Evolutionary conservation across 768 basidiomycete species (phyloP).

Genomic region (Punctularia strigosozonata): DNA sequence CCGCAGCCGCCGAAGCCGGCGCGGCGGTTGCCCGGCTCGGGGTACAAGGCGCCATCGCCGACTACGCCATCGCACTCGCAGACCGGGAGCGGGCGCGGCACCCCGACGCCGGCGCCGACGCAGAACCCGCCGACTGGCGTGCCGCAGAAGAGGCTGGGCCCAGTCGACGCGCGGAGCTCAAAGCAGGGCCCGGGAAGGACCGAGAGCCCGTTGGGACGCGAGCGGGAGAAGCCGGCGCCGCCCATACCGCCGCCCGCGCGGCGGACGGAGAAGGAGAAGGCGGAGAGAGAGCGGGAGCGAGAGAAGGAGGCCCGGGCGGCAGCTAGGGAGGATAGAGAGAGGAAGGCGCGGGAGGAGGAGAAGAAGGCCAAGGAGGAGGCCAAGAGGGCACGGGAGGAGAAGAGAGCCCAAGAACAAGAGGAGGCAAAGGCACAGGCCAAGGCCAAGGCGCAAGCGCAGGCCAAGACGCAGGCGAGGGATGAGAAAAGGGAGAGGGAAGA

Average conservation of each 20-base stretch:
- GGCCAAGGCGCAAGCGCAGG: slow-evolving; percentile 7
- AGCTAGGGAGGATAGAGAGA: no score
- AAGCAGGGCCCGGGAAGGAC: slow-evolving; percentile 16
- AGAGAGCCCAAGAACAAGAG: slow-evolving; percentile 16
- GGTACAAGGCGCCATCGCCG: slow-evolving; percentile 25
- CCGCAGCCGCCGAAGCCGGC: slow-evolving; percentile 4
- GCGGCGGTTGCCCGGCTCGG: slow-evolving; percentile 36
- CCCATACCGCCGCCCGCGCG: slow-evolving; percentile 13
- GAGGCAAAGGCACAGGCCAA: slow-evolving; percentile 11
- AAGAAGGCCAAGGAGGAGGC: slow-evolving; percentile 10
- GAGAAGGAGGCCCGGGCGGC: slow-evolving; percentile 13
- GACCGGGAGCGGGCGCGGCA: slow-evolving; percentile 3
- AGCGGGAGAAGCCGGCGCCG: slow-evolving; percentile 23
- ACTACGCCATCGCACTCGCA: slow-evolving; percentile 8
- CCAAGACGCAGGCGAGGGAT: slow-evolving; percentile 1
- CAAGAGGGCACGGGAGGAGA: slow-evolving; percentile 11
- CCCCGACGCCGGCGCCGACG: slow-evolving; percentile 8
- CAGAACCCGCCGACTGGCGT: no score
- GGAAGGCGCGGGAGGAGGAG: background rate
- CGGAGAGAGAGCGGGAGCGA: slow-evolving; percentile 16
- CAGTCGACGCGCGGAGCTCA: slow-evolving; percentile 16
- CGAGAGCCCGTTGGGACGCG: slow-evolving; percentile 17
- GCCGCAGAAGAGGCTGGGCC: slow-evolving; percentile 14
- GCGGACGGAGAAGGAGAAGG: slow-evolving; percentile 15
- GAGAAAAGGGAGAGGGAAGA: slow-evolving; percentile 14